A percentile compares a stretch with the other conserved stretches of the same genome.
phyloP scores from a whole-genome alignment of 176 grass and related monocot species.

The Tillandsia fasciculata region DNA sequence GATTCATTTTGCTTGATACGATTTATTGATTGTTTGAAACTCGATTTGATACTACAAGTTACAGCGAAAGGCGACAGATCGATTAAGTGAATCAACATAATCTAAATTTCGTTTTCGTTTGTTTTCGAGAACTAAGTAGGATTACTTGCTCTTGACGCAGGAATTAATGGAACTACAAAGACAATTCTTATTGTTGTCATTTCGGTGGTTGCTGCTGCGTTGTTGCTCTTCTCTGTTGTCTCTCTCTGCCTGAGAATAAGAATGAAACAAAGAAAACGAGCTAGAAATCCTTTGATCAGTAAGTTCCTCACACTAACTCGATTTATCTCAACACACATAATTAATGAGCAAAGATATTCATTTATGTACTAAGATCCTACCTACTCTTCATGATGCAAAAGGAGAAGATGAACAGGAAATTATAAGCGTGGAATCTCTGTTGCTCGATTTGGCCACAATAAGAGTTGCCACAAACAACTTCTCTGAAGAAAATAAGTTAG shows the following conservation, averaged over 20 bases:
- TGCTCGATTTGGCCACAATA: slow-evolving; percentile 31
- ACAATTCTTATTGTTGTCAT: slow-evolving; percentile 18
- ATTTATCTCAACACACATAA: neutral
- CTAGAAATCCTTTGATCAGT: neutral
- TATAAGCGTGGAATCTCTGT: slow-evolving; percentile 9
- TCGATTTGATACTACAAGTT: neutral
- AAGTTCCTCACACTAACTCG: neutral
- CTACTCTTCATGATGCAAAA: neutral
- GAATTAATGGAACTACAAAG: neutral
- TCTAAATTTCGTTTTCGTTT: neutral
- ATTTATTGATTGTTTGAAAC: too few species aligned
- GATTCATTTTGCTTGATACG: too few species aligned
- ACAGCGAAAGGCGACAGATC: neutral
- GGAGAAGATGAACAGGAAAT: slow-evolving; percentile 14
- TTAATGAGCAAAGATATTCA: neutral
- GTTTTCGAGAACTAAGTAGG: neutral
- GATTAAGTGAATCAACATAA: neutral
- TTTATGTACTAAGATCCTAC: neutral
- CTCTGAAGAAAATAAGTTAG: slow-evolving; percentile 44
- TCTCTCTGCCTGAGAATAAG: slow-evolving; percentile 14
- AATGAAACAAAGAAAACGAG: neutral
- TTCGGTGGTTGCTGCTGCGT: neutral
- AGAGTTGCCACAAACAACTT: slow-evolving; percentile 40
- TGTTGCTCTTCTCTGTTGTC: slow-evolving; percentile 19
- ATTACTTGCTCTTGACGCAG: neutral